Conservation (phyloP, 352 stramenopile genomes). For the Globisporangium barbulae region DNA sequence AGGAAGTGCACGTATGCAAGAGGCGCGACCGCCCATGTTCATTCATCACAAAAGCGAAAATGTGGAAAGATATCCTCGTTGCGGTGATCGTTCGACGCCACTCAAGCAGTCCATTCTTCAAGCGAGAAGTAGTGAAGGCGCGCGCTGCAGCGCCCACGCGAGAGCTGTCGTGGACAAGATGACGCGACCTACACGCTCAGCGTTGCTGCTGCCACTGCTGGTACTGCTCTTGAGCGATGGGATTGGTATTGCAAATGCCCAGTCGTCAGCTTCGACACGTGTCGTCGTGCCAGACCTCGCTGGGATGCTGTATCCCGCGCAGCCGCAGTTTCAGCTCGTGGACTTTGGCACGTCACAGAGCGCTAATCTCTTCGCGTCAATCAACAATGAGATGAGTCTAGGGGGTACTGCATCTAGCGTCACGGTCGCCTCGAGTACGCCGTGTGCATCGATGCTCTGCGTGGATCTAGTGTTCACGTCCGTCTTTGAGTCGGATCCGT, state of each 20-base stretch:
- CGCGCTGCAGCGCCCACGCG: too few species aligned
- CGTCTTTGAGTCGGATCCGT: conserved; percentile 28
- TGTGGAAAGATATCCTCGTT: too few species aligned
- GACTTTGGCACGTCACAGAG: conserved; percentile 18
- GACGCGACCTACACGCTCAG: not conserved
- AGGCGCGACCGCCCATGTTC: too few species aligned
- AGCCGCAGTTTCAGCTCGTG: conserved; percentile 8
- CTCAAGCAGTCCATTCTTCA: not conserved
- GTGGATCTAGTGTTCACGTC: conserved; percentile 28
- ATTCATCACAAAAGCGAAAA: too few species aligned
- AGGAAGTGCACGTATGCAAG: too few species aligned
- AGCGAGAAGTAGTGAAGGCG: not conserved
- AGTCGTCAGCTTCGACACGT: conserved; percentile 5
- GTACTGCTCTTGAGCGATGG: not conserved
- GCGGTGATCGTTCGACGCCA: too few species aligned
- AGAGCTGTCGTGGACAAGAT: not conserved
- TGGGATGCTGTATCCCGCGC: conserved; percentile 24
- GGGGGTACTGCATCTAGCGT: not conserved
- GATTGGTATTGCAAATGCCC: not conserved
- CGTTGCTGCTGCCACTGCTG: not conserved
- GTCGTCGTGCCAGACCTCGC: conserved; percentile 28
- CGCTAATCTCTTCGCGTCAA: conserved; percentile 5
- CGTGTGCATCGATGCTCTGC: conserved; percentile 20
- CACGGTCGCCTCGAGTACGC: not conserved
- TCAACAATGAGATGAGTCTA: not conserved